Conservation (phyloP, 2,329 filamentous ascomycete genomes). For the Diaporthe nobilis region DNA sequence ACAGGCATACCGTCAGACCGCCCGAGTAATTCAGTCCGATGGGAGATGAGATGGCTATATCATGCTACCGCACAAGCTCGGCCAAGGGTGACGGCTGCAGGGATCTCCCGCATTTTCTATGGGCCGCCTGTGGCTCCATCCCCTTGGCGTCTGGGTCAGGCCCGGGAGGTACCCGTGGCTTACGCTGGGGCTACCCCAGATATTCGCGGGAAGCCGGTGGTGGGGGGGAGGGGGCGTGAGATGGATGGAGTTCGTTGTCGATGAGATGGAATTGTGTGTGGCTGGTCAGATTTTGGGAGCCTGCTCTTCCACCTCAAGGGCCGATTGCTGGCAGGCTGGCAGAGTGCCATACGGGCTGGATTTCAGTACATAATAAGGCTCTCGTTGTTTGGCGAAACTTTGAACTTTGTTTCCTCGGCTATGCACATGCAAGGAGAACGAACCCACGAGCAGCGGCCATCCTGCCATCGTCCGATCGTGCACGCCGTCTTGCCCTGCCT, state of each 20-base stretch:
- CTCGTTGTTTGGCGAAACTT: background rate
- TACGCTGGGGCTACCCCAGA: slow-evolving; percentile 30
- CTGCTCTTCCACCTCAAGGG: background rate
- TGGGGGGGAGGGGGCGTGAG: background rate
- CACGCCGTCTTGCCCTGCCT: background rate
- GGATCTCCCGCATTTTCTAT: slow-evolving; percentile 26
- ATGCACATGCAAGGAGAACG: slow-evolving; percentile 30
- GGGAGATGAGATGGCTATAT: slow-evolving; percentile 24
- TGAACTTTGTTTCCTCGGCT: slow-evolving; percentile 16
- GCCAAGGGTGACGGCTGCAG: slow-evolving; percentile 29
- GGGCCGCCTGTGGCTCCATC: background rate
- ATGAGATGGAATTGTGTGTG: slow-evolving; percentile 14
- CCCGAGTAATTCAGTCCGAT: slow-evolving; percentile 5
- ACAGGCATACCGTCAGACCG: background rate
- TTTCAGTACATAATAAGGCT: background rate
- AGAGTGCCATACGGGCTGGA: background rate
- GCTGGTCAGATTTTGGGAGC: slow-evolving; percentile 2
- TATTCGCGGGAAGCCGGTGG: slow-evolving; percentile 4
- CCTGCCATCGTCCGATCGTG: slow-evolving; percentile 1
- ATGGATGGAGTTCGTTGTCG: slow-evolving; percentile 4
- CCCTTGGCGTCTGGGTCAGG: slow-evolving; percentile 28
- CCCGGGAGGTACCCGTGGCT: slow-evolving; percentile 10
- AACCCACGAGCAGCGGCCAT: slow-evolving; percentile 6
- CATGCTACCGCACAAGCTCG: slow-evolving; percentile 22
- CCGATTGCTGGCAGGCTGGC: background rate